Evolutionary conservation across 495 filamentous ascomycete genomes (phyloP).

Genomic region (Podospora tetraspora): DNA sequence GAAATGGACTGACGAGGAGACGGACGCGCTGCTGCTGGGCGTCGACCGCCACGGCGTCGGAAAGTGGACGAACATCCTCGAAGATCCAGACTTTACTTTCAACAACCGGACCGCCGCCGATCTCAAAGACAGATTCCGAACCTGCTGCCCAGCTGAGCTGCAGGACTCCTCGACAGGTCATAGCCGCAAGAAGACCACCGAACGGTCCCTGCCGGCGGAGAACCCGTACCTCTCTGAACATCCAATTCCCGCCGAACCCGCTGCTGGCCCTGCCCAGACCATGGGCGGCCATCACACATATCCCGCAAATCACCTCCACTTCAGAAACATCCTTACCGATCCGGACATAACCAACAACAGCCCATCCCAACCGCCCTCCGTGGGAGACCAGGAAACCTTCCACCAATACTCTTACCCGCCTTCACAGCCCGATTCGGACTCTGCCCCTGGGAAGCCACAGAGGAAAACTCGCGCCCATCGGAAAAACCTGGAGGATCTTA

Average conservation of each 20-base stretch:
- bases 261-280: neutral
- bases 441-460: slow-evolving; percentile 19
- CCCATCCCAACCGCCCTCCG: neutral
- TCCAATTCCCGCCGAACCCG: neutral
- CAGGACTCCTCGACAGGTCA: slow-evolving; percentile 23
- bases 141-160: slow-evolving; percentile 62
- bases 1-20: slow-evolving; percentile 83
- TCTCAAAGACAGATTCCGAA: slow-evolving; percentile 79
- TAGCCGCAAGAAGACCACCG: slow-evolving; percentile 31
- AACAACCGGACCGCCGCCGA: slow-evolving; percentile 71
- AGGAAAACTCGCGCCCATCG: slow-evolving; percentile 49
- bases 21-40: slow-evolving; percentile 66
- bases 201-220: neutral
- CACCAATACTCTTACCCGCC: neutral
- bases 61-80: slow-evolving; percentile 81
- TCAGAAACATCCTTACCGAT: slow-evolving; percentile 46
- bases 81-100: slow-evolving; percentile 68
- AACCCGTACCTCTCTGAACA: neutral
- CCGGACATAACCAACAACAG: slow-evolving; percentile 26
- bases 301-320: slow-evolving; percentile 15
- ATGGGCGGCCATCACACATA: neutral
- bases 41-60: slow-evolving; percentile 79
- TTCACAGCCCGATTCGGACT: slow-evolving; percentile 15
- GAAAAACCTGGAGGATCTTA: slow-evolving; percentile 51
- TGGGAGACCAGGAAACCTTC: neutral